These are phyloP conservation scores for Chlamydomonas asymmetrica DNA, from an alignment of 139 green algal genomes.

Conservation along the genomic window DNA sequence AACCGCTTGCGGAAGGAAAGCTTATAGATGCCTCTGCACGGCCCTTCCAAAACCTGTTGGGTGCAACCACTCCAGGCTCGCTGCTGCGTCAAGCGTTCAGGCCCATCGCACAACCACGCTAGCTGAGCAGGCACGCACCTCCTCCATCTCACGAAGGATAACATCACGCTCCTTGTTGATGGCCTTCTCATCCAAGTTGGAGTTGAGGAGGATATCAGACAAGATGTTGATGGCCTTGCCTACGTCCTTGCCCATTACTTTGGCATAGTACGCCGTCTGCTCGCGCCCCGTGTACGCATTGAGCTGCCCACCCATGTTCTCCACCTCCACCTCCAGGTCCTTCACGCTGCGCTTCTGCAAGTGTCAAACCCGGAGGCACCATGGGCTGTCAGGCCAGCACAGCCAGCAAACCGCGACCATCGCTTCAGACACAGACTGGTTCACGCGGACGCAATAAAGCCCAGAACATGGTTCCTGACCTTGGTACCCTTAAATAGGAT, in stretches of 20 bases:
- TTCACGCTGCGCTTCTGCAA: constrained; percentile 73
- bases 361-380: no score
- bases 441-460: background rate
- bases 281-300: constrained; percentile 98
- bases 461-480: constrained; percentile 27
- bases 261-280: constrained; percentile 95
- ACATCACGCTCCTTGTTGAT: constrained; percentile 93
- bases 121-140: no score
- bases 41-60: no score
- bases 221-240: constrained; percentile 92
- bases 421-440: constrained; percentile 4
- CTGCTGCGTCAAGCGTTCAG: no score
- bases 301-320: constrained; percentile 97
- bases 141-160: constrained; percentile 97
- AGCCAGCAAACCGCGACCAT: no score
- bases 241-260: constrained; percentile 88
- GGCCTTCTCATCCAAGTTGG: constrained; percentile 78
- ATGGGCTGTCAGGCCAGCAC: no score
- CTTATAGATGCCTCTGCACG: no score
- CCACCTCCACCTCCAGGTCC: constrained; percentile 95
- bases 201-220: constrained; percentile 96
- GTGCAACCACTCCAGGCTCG: background rate
- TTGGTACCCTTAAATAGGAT: constrained; percentile 99
- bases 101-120: no score
- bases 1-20: background rate